These are phyloP conservation scores for Yamadazyma tumulicola DNA, from an alignment of 805 yeast genomes.

Conservation along the genomic window DNA sequence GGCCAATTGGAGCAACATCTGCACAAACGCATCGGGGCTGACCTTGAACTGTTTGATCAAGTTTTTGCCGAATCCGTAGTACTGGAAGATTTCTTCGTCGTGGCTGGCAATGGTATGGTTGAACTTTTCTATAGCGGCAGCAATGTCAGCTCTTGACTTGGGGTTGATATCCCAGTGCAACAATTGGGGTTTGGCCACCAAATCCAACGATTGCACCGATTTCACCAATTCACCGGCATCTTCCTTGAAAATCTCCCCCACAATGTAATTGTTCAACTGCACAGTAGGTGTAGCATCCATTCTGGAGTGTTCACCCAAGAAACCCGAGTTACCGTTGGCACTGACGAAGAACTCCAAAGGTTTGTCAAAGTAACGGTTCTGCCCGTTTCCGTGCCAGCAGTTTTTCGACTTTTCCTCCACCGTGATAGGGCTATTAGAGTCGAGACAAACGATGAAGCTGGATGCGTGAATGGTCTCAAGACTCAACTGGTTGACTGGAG, in stretches of 20 bases:
- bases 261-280: conserved; percentile 75
- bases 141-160: conserved; percentile 47
- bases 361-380: conserved; percentile 88
- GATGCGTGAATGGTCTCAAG: conserved; percentile 69
- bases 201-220: conserved; percentile 14
- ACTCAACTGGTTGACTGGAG: conserved; percentile 60
- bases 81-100: conserved; percentile 75
- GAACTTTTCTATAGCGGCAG: conserved; percentile 55
- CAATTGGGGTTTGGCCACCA: conserved; percentile 13
- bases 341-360: conserved; percentile 81
- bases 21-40: conserved; percentile 93
- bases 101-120: conserved; percentile 56
- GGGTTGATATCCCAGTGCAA: conserved; percentile 61
- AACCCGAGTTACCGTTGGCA: conserved; percentile 85
- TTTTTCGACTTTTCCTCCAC: conserved; percentile 79
- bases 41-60: conserved; percentile 78
- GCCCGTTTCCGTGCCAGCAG: conserved; percentile 95
- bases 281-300: conserved; percentile 98
- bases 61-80: conserved; percentile 81
- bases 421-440: conserved; percentile 67
- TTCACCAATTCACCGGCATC: conserved; percentile 31
- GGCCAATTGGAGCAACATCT: conserved; percentile 87
- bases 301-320: conserved; percentile 92
- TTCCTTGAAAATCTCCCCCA: conserved; percentile 50
- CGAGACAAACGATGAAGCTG: conserved; percentile 79